These are phyloP conservation scores for Rubia peregrina DNA, from an alignment of 305 asterid species.

Conservation along the genomic window DNA sequence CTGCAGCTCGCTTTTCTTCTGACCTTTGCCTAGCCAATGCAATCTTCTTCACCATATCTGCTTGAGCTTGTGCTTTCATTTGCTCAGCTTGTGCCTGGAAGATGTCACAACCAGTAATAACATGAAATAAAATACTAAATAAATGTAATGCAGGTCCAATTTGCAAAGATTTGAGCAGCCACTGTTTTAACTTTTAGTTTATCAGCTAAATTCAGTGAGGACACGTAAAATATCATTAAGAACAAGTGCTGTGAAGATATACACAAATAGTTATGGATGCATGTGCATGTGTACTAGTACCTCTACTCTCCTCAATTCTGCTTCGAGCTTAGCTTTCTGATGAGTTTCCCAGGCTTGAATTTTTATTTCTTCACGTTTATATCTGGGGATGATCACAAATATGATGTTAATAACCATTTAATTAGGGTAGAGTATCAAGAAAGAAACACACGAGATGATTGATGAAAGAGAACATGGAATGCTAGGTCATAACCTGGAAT, in stretches of 20 bases:
- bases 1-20: slow-evolving; percentile 60
- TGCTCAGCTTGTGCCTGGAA: slow-evolving; percentile 73
- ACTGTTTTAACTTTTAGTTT: background rate
- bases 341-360: slow-evolving; percentile 97
- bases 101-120: background rate
- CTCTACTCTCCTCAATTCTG: slow-evolving; percentile 95
- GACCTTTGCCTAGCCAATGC: slow-evolving; percentile 76
- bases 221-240: background rate
- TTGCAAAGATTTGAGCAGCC: background rate
- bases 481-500: slow-evolving; percentile 54
- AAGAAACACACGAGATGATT: background rate
- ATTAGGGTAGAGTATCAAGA: background rate
- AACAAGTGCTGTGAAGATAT: background rate
- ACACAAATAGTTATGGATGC: background rate
- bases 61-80: slow-evolving; percentile 73
- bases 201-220: background rate
- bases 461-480: background rate
- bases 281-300: slow-evolving; percentile 22
- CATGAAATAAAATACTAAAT: background rate
- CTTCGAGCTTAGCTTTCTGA: slow-evolving; percentile 84
- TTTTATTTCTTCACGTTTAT: slow-evolving; percentile 73
- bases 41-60: slow-evolving; percentile 70
- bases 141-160: background rate
- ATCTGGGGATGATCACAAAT: slow-evolving; percentile 34
- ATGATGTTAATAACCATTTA: background rate